These are phyloP conservation scores for Obba rivulosa DNA, from an alignment of 768 basidiomycete genomes.

Conservation along the genomic window DNA sequence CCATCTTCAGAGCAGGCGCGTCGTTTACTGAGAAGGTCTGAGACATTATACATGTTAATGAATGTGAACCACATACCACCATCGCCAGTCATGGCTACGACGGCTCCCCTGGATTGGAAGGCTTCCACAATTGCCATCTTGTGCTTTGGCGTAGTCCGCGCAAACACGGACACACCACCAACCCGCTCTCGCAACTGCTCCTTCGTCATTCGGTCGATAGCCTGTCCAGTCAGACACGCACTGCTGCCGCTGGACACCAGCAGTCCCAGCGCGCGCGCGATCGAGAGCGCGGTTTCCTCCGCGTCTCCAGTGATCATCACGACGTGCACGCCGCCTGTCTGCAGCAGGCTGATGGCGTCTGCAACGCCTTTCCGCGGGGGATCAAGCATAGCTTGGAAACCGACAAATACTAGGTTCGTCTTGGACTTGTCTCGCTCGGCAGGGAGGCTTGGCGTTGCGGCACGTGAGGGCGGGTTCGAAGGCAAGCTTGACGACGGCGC, in stretches of 20 bases:
- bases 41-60: conserved; percentile 3
- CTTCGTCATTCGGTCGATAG: conserved; percentile 79
- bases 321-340: conserved; percentile 87
- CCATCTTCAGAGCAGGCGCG: conserved; percentile 95
- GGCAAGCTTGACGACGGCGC: conserved; percentile 13
- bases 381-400: conserved; percentile 94
- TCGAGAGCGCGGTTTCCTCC: conserved; percentile 84
- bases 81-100: conserved; percentile 98
- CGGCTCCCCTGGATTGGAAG: conserved; percentile 81
- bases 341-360: conserved; percentile 76
- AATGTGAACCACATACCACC: conserved; percentile 53
- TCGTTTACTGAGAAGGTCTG: conserved; percentile 66
- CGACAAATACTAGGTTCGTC: conserved; percentile 75
- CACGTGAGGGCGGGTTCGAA: conserved; percentile 21
- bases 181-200: conserved; percentile 79
- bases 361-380: conserved; percentile 93
- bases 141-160: conserved; percentile 91
- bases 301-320: conserved; percentile 98
- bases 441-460: conserved; percentile 11
- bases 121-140: conserved; percentile 98
- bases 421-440: conserved; percentile 30
- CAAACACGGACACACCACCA: conserved; percentile 82
- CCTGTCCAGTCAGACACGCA: conserved; percentile 42
- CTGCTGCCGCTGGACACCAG: conserved; percentile 45
- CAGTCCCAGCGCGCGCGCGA: conserved; percentile 82